Percentiles rank a stretch among this genome's conserved stretches.
Evolutionary conservation across 2,329 filamentous ascomycete species (phyloP).

Genomic region (Stachybotrys echinatus): DNA sequence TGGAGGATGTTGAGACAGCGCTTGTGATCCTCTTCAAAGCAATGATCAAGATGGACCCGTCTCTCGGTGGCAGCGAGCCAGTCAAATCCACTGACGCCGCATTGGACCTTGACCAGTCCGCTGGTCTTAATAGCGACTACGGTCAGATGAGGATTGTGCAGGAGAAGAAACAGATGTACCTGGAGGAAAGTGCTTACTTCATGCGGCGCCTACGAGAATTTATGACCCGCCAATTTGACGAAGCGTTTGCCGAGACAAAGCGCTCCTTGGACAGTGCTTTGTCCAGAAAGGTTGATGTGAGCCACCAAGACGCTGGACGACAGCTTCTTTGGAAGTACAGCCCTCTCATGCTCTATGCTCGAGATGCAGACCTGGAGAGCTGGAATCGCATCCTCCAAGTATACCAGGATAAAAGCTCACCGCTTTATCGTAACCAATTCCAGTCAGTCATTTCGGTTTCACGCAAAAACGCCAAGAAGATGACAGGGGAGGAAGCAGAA

Average conservation of each 20-base stretch:
- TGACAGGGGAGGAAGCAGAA: slow-evolving; percentile 71
- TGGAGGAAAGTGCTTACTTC: slow-evolving; percentile 69
- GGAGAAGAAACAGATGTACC: slow-evolving; percentile 89
- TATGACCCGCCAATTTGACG: slow-evolving; percentile 75
- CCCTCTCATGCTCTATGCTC: slow-evolving; percentile 79
- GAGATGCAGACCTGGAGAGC: slow-evolving; percentile 74
- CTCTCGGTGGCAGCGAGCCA: slow-evolving; percentile 52
- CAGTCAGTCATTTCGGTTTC: slow-evolving; percentile 70
- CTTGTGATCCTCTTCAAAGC: slow-evolving; percentile 84
- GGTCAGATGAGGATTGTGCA: slow-evolving; percentile 90
- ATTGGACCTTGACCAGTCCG: slow-evolving; percentile 33
- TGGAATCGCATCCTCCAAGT: slow-evolving; percentile 77
- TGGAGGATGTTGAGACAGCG: slow-evolving; percentile 73
- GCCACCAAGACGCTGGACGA: slow-evolving; percentile 66
- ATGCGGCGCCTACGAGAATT: slow-evolving; percentile 75
- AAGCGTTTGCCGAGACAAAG: slow-evolving; percentile 65
- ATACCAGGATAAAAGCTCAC: slow-evolving; percentile 72
- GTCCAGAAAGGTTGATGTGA: slow-evolving; percentile 63
- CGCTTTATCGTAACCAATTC: slow-evolving; percentile 79
- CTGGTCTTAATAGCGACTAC: slow-evolving; percentile 64
- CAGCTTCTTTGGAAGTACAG: slow-evolving; percentile 82
- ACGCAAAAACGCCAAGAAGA: slow-evolving; percentile 73
- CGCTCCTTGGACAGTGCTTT: slow-evolving; percentile 57
- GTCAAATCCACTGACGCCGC: slow-evolving; percentile 44
- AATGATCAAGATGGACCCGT: slow-evolving; percentile 88